phyloP scores from a whole-genome alignment of 805 yeast species.

The Suhomyces tanzawaensis region DNA sequence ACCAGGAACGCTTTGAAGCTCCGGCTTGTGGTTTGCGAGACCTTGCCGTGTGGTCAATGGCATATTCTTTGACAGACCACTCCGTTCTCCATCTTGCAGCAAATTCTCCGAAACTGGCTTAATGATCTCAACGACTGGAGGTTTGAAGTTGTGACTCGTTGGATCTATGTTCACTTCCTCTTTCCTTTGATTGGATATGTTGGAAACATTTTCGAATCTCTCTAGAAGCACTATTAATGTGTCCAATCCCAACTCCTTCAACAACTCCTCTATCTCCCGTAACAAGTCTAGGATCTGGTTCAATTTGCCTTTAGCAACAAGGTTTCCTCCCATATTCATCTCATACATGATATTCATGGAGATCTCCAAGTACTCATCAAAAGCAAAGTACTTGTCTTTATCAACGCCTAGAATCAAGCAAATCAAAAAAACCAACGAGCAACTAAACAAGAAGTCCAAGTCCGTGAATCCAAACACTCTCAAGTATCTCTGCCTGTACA shows the following conservation, averaged over 20 bases:
- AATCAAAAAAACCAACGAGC: constrained; percentile 20
- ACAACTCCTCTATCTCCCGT: background rate
- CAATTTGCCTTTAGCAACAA: constrained; percentile 21
- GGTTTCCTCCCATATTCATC: constrained; percentile 20
- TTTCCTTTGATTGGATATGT: background rate
- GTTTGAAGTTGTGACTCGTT: background rate
- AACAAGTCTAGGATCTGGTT: constrained; percentile 11
- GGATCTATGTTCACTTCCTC: background rate
- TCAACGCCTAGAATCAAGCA: constrained; percentile 17
- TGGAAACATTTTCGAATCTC: background rate
- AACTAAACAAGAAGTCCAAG: constrained; percentile 23
- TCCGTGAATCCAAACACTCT: constrained; percentile 27
- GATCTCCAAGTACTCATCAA: constrained; percentile 17
- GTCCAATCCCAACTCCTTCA: background rate
- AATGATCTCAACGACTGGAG: no score
- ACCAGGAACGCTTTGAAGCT: no score
- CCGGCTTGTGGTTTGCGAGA: no score
- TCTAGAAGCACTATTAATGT: background rate
- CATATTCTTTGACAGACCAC: no score
- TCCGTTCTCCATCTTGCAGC: no score
- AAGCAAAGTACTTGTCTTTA: constrained; percentile 8
- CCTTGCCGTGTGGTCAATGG: no score
- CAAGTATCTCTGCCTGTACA: constrained; percentile 17
- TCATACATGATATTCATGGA: constrained; percentile 18
- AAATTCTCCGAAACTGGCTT: no score